Evolutionary conservation across 2,329 filamentous ascomycete genomes (phyloP).

Genomic region (Colletotrichum liaoningense): DNA sequence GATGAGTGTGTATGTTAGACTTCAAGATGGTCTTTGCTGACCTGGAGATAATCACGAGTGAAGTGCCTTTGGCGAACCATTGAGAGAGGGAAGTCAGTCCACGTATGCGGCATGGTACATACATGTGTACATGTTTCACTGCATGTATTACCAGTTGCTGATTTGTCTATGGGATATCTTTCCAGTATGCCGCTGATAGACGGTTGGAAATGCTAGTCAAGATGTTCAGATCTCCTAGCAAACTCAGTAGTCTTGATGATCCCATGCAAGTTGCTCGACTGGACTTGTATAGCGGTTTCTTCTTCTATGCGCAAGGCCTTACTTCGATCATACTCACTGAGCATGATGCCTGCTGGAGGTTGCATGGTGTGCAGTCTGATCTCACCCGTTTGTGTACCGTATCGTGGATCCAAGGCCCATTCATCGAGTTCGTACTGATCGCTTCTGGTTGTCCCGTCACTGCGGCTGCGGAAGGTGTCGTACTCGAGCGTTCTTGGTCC

Average conservation of each 20-base stretch:
- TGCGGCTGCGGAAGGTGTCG: background rate
- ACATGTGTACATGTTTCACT: too few species aligned
- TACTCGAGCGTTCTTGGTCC: background rate
- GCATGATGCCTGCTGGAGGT: background rate
- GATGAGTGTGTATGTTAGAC: too few species aligned
- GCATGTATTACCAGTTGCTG: too few species aligned
- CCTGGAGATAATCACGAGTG: too few species aligned
- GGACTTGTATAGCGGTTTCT: background rate
- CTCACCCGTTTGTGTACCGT: background rate
- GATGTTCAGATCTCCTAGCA: background rate
- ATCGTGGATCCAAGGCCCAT: background rate
- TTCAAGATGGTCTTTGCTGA: too few species aligned
- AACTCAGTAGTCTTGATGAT: background rate
- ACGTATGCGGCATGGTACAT: too few species aligned
- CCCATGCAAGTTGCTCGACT: background rate
- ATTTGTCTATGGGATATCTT: too few species aligned
- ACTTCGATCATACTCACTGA: background rate
- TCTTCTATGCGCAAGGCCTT: background rate
- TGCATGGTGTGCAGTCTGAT: background rate
- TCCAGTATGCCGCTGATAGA: background rate
- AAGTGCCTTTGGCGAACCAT: too few species aligned
- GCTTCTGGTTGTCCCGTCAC: background rate
- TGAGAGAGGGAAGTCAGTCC: too few species aligned
- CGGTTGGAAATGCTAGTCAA: background rate
- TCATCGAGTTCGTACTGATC: background rate